phyloP scores from a whole-genome alignment of 139 green algal genomes.

The Volvox africanus region DNA sequence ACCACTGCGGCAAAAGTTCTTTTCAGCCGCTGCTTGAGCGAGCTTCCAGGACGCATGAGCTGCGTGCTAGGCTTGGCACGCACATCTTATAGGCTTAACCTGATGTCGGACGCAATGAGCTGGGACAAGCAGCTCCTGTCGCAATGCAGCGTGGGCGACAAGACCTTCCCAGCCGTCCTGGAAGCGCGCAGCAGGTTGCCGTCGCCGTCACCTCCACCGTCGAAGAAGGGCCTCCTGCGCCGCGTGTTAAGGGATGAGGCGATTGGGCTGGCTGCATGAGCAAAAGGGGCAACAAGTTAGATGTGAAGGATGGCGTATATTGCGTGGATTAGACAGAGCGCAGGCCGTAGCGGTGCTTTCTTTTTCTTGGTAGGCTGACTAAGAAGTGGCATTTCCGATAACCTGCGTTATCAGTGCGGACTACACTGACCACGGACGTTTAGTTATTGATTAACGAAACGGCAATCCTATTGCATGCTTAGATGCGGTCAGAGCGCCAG shows the following conservation, averaged over 20 bases:
- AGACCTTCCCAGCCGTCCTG: slow-evolving; percentile 18
- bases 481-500: too few species aligned
- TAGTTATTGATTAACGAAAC: too few species aligned
- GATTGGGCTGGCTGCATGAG: neutral
- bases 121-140: neutral
- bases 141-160: slow-evolving; percentile 40
- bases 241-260: neutral
- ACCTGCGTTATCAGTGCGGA: too few species aligned
- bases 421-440: too few species aligned
- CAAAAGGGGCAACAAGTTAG: too few species aligned
- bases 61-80: slow-evolving; percentile 47
- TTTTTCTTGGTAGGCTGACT: too few species aligned
- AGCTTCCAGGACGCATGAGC: slow-evolving; percentile 37
- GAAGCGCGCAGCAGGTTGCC: neutral
- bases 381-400: too few species aligned
- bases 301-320: too few species aligned
- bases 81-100: neutral
- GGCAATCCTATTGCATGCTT: too few species aligned
- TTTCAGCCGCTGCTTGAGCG: slow-evolving; percentile 21
- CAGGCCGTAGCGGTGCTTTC: too few species aligned
- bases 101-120: neutral
- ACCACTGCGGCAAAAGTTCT: neutral
- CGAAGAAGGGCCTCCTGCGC: slow-evolving; percentile 10
- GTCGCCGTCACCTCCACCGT: neutral
- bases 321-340: too few species aligned